Base-by-base conservation (phyloP, 331 rosid species). In the Acacia concinna region DNA sequence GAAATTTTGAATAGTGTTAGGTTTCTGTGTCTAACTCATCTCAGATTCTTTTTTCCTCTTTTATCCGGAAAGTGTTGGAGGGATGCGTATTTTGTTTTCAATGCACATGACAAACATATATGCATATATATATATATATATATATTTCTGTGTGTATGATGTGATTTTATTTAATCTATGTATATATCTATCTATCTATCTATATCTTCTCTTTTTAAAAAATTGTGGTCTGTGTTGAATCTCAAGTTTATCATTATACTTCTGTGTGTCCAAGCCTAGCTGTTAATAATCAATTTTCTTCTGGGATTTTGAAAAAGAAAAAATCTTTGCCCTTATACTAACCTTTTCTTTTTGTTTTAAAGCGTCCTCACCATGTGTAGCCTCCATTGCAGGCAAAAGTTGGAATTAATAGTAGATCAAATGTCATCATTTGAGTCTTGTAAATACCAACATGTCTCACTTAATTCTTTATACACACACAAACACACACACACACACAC, bases 301-400 rank as follows among this genome's bases (percentile, higher is more conserved):
- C 41, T 38, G 11, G 41, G 11, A 8, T 38, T 37, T 37, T 37
- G 1, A 7, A 8, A 8, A 38, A 38, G 1, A 7, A 8, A 8
- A 38, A 38, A 38, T 38, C 41, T 38, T 8, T 12, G 23, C 51
- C 49, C 71, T 44, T n/a, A n/a, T 38, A 4, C 51, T 68, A 41
- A 68, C 12, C 54, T 70, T 84, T 70, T 67, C 49, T 49, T 40
- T 21, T 83, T 49, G 73, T 73, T 85, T 38, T 73, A 62, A 76
- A 71, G 76, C 75, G 85, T 78, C 80, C 73, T 63, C 62, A 14
- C 59, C 51, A 71, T 77, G 68, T 84, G 83, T 86, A 87, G 82
- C 87, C 83, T 75, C 83, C 65, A 82, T 78, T 78, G 85, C 85
- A 72, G 88, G 87, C 77, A 80, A 84, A 84, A 78, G 68, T 75